Evolutionary conservation across 306 rosid species (phyloP).

Genomic region (Clitoria ternatea): DNA sequence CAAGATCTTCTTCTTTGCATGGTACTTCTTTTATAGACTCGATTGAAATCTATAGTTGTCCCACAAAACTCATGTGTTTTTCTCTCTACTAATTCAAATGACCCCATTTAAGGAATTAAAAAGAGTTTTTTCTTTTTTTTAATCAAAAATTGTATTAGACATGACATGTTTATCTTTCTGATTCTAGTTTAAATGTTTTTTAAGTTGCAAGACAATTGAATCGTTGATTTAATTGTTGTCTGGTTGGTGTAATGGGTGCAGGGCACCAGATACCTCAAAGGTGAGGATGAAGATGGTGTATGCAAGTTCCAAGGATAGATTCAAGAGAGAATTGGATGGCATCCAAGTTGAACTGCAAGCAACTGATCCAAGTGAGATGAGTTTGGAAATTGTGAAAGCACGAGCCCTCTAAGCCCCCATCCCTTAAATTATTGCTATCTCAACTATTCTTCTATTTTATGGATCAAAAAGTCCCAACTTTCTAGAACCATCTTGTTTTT

Average conservation of each 20-base stretch:
- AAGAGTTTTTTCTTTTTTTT: no score
- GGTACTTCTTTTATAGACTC: conserved; percentile 32
- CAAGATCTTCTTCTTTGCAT: conserved; percentile 88
- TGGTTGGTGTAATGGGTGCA: conserved; percentile 13
- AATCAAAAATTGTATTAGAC: no score
- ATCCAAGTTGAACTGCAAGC: conserved; percentile 85
- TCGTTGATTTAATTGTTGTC: not conserved
- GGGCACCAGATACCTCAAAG: conserved; percentile 80
- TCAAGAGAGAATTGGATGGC: conserved; percentile 88
- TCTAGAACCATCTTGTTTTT: conserved; percentile 27
- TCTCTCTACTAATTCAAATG: no score
- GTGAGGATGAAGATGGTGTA: conserved; percentile 97
- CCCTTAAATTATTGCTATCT: not conserved
- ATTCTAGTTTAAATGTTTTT: no score
- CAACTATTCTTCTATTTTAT: conserved; percentile 4
- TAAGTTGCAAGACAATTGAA: not conserved
- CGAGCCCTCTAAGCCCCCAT: conserved; percentile 45
- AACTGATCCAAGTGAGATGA: conserved; percentile 92
- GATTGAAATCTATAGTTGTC: no score
- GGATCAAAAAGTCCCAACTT: conserved; percentile 1
- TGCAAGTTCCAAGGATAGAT: conserved; percentile 89
- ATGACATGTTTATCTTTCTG: no score
- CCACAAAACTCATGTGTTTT: no score
- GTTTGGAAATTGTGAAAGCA: conserved; percentile 72
- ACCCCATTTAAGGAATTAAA: no score